Evolutionary conservation across 2,329 filamentous ascomycete species (phyloP).

Genomic region (Sclerotinia sclerotiorum): DNA sequence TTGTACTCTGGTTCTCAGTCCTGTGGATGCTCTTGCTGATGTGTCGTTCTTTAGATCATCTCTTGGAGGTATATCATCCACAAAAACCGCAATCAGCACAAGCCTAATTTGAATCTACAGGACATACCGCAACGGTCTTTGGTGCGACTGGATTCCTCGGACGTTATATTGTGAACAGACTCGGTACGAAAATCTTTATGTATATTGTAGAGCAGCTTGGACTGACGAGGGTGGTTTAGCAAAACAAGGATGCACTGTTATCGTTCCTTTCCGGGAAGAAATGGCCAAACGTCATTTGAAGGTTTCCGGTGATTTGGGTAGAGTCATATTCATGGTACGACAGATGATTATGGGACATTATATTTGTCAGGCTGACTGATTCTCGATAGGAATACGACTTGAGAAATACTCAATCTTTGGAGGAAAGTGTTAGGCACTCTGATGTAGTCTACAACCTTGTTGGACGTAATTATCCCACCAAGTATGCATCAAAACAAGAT

Average conservation of each 20-base stretch:
- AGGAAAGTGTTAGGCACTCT: constrained; percentile 94
- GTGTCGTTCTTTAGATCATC: constrained; percentile 60
- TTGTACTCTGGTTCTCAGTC: not conserved
- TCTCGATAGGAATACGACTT: constrained; percentile 80
- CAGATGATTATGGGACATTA: not conserved
- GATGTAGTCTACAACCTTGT: constrained; percentile 97
- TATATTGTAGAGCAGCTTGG: constrained; percentile 1
- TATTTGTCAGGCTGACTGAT: constrained; percentile 8
- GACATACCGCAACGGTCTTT: constrained; percentile 96
- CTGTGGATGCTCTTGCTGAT: constrained; percentile 38
- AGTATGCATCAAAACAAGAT: constrained; percentile 54
- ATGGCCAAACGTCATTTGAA: constrained; percentile 98
- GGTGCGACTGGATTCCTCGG: constrained; percentile 94
- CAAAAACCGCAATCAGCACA: constrained; percentile 20
- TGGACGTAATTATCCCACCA: constrained; percentile 92
- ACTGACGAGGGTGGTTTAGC: constrained; percentile 53
- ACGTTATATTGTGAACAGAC: constrained; percentile 93
- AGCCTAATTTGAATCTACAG: constrained; percentile 48
- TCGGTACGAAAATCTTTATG: constrained; percentile 56
- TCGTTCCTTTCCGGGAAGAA: constrained; percentile 92
- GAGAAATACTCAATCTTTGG: constrained; percentile 90
- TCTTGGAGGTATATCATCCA: constrained; percentile 67
- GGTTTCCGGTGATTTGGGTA: constrained; percentile 89
- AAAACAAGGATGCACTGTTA: constrained; percentile 88
- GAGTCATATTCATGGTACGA: constrained; percentile 76